These are phyloP conservation scores for Colletotrichum sp. DNA, from an alignment of 2,329 filamentous ascomycete genomes.

Conservation along the genomic window DNA sequence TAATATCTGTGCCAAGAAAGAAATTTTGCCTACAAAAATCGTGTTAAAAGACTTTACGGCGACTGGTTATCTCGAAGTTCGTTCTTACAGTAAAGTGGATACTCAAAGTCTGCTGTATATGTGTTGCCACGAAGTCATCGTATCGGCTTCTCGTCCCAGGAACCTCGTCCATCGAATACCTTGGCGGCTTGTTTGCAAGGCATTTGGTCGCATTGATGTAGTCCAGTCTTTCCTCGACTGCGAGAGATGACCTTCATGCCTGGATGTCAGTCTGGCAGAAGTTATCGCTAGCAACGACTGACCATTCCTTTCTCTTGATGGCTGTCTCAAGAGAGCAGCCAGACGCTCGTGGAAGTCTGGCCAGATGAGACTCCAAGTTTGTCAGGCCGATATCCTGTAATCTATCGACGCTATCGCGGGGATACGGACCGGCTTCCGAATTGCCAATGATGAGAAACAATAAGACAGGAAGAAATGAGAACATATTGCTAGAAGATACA, in stretches of 20 bases:
- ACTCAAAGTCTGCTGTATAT: conserved; percentile 31
- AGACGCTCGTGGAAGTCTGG: neutral
- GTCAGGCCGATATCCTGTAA: neutral
- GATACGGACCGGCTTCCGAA: neutral
- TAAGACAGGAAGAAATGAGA: neutral
- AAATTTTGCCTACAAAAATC: conserved; percentile 33
- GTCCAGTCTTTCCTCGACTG: conserved; percentile 6
- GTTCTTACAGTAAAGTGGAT: conserved; percentile 28
- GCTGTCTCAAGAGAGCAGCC: neutral
- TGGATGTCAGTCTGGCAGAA: neutral
- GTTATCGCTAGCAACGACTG: neutral
- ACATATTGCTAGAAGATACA: neutral
- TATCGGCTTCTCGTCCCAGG: conserved; percentile 32
- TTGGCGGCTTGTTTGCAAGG: conserved; percentile 22
- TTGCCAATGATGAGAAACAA: neutral
- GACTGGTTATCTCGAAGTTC: fast-evolving
- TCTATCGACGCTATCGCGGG: neutral
- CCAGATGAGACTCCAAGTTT: neutral
- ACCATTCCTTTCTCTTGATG: conserved; percentile 9
- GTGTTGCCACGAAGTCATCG: conserved; percentile 36
- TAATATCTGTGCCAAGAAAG: conserved; percentile 51
- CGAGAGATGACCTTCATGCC: neutral
- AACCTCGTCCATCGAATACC: neutral
- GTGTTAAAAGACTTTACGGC: too few species aligned
- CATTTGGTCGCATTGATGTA: conserved; percentile 29